Base-by-base conservation (phyloP, 2,329 filamentous ascomycete species). In the Curvularia eragrostidis region DNA sequence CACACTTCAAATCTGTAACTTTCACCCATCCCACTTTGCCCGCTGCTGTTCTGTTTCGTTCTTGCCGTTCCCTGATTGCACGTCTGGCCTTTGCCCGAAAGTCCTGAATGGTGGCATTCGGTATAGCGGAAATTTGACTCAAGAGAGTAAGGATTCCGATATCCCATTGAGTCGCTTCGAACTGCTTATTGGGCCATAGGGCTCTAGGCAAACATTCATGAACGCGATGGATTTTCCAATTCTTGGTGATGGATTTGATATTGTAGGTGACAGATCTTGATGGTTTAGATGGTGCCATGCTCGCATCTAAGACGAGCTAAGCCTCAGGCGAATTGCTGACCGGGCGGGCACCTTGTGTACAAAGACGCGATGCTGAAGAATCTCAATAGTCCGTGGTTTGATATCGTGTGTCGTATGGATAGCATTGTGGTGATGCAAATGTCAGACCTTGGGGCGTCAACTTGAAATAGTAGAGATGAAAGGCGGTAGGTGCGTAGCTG, bases 401-500 rank as follows among this genome's bases (percentile, higher is more conserved):
- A 52, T 34, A 12, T 44, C 5, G 9, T 32, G 18, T 30, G 32
- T 23, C 44, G 44, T 43, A 34, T 49, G 30, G 30, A 57, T 43
- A 36, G 43, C 54, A 57, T 57, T 34, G 44, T 49, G 38, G 30
- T 54, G 23, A 48, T 48, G 50, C 46, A 21, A 28, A 54, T 30
- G 32, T 30, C 21, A 44, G 38, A 18, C 24, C 32, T 48, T 19
- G 38, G 23, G 44, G 28, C 23, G 50, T 28, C 50, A 19, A 23
- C 50, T 51, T 43, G 43, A 52, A 44, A 24, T 54, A 49, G 30
- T 54, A 47, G 38, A 43, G 28, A 30, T 49, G 47, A 38, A 39
- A 48, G 51, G 54, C 54, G 54, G 54, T 57, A 52, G 39, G 46
- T 41, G 54, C 54, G 49, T 52, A 44, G 38, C 44, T 48, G 54